Conservation (phyloP, 106 monocot genomes). For the Acanthochlamys bracteata region DNA sequence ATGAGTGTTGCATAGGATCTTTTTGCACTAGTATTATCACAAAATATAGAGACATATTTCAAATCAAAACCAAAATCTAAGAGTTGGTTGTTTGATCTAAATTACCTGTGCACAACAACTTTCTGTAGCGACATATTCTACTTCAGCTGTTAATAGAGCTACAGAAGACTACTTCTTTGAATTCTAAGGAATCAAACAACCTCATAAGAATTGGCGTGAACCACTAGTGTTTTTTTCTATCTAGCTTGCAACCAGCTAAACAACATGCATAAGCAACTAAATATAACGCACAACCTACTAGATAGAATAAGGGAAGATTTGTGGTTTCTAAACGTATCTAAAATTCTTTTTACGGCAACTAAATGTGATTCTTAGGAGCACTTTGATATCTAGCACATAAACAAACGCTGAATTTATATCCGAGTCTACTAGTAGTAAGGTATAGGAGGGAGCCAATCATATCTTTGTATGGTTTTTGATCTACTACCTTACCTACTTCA, state of each 20-base stretch:
- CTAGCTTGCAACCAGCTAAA: background rate
- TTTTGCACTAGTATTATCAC: too few relatives aligned
- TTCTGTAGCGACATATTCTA: too few relatives aligned
- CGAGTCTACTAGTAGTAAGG: background rate
- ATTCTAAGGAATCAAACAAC: too few relatives aligned
- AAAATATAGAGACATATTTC: too few relatives aligned
- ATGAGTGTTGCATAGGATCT: too few relatives aligned
- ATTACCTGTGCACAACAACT: too few relatives aligned
- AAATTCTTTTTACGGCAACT: background rate
- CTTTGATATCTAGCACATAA: background rate
- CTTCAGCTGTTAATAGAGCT: too few relatives aligned
- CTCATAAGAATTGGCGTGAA: too few relatives aligned
- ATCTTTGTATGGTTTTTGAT: background rate
- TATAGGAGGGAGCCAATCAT: background rate
- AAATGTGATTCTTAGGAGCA: background rate
- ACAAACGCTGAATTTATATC: background rate
- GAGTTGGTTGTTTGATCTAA: too few relatives aligned
- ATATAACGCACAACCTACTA: background rate
- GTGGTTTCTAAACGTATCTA: background rate
- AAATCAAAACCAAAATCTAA: too few relatives aligned
- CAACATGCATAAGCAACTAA: background rate
- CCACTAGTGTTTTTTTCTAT: background rate
- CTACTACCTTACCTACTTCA: background rate
- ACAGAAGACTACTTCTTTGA: too few relatives aligned
- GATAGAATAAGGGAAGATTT: background rate